These are phyloP conservation scores for Colletotrichum ledebouriae DNA, from an alignment of 2,329 filamentous ascomycete genomes.

Conservation along the genomic window DNA sequence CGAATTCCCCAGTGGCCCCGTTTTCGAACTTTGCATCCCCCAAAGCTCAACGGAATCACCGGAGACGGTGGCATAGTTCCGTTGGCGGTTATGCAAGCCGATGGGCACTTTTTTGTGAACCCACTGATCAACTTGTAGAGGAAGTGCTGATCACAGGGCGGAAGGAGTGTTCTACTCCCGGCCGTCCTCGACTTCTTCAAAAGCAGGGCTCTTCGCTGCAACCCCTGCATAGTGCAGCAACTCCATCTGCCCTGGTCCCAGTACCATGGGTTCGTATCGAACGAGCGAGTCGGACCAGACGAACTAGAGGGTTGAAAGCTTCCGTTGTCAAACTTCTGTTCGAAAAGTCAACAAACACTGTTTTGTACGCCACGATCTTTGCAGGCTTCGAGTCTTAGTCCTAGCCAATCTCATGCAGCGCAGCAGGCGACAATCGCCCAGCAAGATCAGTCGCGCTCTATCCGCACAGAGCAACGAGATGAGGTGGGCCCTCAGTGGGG, in stretches of 20 bases:
- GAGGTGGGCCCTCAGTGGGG: constrained; percentile 17
- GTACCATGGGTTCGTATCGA: constrained; percentile 16
- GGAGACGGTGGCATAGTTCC: neutral
- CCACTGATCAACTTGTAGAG: constrained; percentile 4
- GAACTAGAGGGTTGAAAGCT: constrained; percentile 1
- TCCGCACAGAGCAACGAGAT: neutral
- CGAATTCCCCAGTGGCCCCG: constrained; percentile 27
- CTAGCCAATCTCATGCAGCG: neutral
- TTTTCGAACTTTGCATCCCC: constrained; percentile 4
- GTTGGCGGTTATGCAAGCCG: neutral
- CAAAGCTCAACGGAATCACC: constrained; percentile 17
- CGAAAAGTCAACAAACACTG: no score
- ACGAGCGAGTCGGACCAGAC: neutral
- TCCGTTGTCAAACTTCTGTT: no score
- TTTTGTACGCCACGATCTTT: no score
- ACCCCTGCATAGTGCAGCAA: constrained; percentile 22
- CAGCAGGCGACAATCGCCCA: constrained; percentile 2
- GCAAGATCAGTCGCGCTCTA: neutral
- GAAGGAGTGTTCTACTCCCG: constrained; percentile 7
- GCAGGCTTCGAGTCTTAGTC: no score
- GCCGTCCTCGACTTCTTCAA: constrained; percentile 1
- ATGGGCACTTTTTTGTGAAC: constrained; percentile 2
- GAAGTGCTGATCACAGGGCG: constrained; percentile 23
- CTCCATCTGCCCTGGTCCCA: neutral
- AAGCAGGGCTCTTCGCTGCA: constrained; percentile 1